Conservation (phyloP, 2,329 filamentous ascomycete genomes). For the Dichotomopilus funicola region DNA sequence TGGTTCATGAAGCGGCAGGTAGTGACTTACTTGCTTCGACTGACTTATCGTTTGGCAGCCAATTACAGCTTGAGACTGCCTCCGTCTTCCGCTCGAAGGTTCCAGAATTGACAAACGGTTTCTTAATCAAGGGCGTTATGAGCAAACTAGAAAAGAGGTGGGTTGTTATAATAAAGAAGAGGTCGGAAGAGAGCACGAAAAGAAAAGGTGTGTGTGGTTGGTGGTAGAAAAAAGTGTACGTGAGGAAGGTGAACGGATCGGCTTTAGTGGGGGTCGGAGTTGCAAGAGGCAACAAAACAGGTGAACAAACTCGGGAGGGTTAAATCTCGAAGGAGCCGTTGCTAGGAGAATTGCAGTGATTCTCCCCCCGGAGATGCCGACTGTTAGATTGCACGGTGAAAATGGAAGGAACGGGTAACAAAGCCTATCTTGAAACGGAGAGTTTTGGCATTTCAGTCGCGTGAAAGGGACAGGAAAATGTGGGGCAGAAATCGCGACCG, state of each 20-base stretch:
- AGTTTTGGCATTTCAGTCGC: neutral
- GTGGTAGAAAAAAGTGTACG: neutral
- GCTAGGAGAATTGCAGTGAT: neutral
- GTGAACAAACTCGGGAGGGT: neutral
- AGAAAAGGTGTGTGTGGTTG: neutral
- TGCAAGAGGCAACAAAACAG: neutral
- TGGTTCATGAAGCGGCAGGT: neutral
- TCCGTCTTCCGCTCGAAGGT: neutral
- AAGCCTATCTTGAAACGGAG: constrained; percentile 11
- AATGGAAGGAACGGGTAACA: constrained; percentile 10
- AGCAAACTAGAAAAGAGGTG: neutral
- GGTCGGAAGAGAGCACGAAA: neutral
- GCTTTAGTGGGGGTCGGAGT: neutral
- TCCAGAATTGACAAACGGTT: no score
- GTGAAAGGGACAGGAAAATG: constrained; percentile 9
- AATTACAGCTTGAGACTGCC: neutral
- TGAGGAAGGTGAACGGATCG: neutral
- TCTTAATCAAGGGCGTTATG: no score
- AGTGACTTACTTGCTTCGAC: constrained; percentile 1
- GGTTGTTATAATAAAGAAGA: neutral
- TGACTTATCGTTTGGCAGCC: neutral
- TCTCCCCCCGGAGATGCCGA: constrained; percentile 7
- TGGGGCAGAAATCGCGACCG: constrained; percentile 6
- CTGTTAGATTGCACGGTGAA: constrained; percentile 6
- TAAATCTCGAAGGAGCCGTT: neutral